These are phyloP conservation scores for Zymoseptoria brevis DNA, from an alignment of 2,329 filamentous ascomycete genomes.

Conservation along the genomic window DNA sequence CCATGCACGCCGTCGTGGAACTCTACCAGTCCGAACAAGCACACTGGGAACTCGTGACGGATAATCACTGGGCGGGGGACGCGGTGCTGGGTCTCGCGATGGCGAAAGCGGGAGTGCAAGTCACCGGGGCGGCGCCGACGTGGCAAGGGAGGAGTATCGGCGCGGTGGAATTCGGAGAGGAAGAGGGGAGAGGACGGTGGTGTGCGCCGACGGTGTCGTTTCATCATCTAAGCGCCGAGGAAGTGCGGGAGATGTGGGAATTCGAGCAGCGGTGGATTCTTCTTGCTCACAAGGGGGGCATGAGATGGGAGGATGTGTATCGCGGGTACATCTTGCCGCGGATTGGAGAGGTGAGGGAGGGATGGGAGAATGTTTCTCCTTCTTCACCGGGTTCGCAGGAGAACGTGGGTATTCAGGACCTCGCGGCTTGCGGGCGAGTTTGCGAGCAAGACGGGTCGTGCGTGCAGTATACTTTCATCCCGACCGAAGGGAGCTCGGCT, in stretches of 20 bases:
- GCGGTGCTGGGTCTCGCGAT: constrained; percentile 21
- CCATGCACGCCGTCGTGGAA: constrained; percentile 24
- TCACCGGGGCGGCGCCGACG: constrained; percentile 20
- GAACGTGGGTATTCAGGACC: neutral
- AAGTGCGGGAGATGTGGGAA: constrained; percentile 11
- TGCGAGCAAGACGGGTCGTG: neutral
- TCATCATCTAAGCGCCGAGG: constrained; percentile 11
- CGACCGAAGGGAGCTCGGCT: neutral
- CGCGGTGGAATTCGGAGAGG: neutral
- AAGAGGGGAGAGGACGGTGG: constrained; percentile 3
- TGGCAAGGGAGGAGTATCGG: constrained; percentile 10
- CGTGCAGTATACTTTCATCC: neutral
- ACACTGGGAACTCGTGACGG: constrained; percentile 17
- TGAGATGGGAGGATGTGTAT: neutral
- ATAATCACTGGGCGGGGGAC: constrained; percentile 20
- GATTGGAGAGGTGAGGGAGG: too few species aligned
- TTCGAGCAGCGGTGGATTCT: constrained; percentile 19
- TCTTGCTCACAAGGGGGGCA: neutral
- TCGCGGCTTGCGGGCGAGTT: neutral
- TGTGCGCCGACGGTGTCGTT: constrained; percentile 13
- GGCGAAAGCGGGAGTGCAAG: constrained; percentile 11
- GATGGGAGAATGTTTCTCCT: neutral
- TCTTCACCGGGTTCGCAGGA: neutral
- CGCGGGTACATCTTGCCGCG: neutral
- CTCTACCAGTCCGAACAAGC: constrained; percentile 36